Percentiles rank a stretch among this genome's conserved stretches.
phyloP scores from a whole-genome alignment of 1,139 yeast species.

The Scheffersomyces cryptocercus region DNA sequence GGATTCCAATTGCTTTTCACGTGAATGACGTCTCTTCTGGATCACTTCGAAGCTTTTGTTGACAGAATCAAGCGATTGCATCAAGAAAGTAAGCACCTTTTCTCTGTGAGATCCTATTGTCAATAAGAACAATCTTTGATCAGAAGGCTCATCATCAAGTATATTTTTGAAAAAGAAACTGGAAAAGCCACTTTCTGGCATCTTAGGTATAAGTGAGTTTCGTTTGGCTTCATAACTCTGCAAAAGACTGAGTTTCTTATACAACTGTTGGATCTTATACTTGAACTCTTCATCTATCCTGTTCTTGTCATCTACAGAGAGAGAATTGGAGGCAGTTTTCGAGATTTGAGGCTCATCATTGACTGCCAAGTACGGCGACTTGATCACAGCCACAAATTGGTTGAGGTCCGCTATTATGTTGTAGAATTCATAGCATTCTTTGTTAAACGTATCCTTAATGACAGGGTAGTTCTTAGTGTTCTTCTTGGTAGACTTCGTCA shows the following conservation, averaged over 20 bases:
- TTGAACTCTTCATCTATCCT: slow-evolving; percentile 57
- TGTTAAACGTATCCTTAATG: slow-evolving; percentile 51
- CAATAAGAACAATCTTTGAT: slow-evolving; percentile 25
- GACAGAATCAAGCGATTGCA: slow-evolving; percentile 33
- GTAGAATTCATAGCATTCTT: slow-evolving; percentile 51
- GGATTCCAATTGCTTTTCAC: slow-evolving; percentile 43
- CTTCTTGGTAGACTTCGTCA: slow-evolving; percentile 5
- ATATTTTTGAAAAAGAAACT: slow-evolving; percentile 29
- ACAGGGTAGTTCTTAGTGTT: slow-evolving; percentile 7
- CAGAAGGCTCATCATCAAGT: slow-evolving; percentile 31
- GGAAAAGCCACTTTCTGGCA: slow-evolving; percentile 11
- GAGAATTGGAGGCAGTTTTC: slow-evolving; percentile 12
- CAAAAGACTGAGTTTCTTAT: slow-evolving; percentile 49
- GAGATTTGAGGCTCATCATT: slow-evolving; percentile 25
- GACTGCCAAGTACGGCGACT: slow-evolving; percentile 45
- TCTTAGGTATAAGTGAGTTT: slow-evolving; percentile 19
- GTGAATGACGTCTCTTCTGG: slow-evolving; percentile 40
- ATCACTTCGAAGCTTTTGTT: slow-evolving; percentile 39
- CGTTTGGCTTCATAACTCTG: slow-evolving; percentile 55
- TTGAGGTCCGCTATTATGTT: slow-evolving; percentile 39
- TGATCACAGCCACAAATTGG: slow-evolving; percentile 39
- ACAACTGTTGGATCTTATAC: slow-evolving; percentile 49
- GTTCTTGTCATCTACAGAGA: slow-evolving; percentile 51
- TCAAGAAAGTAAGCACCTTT: slow-evolving; percentile 41
- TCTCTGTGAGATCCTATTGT: slow-evolving; percentile 34